Percentiles rank a stretch among this genome's conserved stretches.
Conservation (phyloP, 2,329 filamentous ascomycete genomes). For the Penicillium sp. region DNA sequence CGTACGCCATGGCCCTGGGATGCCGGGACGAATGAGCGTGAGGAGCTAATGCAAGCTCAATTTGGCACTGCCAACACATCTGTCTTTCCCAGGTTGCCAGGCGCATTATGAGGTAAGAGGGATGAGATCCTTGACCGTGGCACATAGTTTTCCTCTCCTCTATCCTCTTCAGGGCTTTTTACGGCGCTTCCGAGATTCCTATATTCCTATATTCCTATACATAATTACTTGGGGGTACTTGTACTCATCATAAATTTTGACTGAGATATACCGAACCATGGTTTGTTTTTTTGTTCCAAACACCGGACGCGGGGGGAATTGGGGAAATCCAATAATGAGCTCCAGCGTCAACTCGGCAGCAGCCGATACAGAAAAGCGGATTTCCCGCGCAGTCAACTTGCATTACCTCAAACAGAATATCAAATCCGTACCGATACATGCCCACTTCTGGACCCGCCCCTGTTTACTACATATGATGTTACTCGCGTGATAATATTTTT, state of each 20-base stretch:
- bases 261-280: constrained; percentile 17
- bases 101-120: constrained; percentile 6
- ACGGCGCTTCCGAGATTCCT: background rate
- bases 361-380: constrained; percentile 5
- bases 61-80: constrained; percentile 26
- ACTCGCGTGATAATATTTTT: constrained; percentile 6
- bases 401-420: background rate
- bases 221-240: background rate
- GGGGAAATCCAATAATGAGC: background rate
- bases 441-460: constrained; percentile 2
- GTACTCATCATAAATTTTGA: too few species aligned
- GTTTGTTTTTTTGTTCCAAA: constrained; percentile 2
- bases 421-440: background rate
- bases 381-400: constrained; percentile 10
- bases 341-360: constrained; percentile 5
- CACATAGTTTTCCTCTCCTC: background rate
- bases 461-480: background rate
- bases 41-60: constrained; percentile 25
- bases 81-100: constrained; percentile 2
- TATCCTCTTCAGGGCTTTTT: background rate
- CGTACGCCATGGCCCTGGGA: constrained; percentile 23
- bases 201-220: background rate
- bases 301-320: background rate
- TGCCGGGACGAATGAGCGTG: constrained; percentile 15
- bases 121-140: constrained; percentile 1